A percentile compares a stretch with the other conserved stretches of the same genome.
These are phyloP conservation scores for Collybia sp. DNA, from an alignment of 768 basidiomycete species.

Conservation along the genomic window DNA sequence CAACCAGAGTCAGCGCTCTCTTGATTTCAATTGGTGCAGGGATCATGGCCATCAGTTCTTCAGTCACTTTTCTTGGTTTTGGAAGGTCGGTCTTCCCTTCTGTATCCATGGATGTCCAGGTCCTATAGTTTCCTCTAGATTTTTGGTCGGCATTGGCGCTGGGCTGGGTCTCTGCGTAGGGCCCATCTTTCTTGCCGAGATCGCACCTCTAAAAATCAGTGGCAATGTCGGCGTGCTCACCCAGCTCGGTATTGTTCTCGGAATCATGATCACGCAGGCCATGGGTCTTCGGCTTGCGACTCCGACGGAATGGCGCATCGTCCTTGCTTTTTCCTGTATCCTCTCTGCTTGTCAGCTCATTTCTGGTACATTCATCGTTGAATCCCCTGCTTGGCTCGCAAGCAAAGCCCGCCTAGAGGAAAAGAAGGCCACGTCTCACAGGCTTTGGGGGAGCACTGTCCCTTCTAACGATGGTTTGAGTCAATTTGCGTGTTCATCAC, in stretches of 20 bases:
- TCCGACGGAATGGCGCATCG: conserved; percentile 66
- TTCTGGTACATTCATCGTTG: conserved; percentile 48
- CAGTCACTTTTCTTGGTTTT: conserved; percentile 48
- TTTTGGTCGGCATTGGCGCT: conserved; percentile 65
- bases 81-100: conserved; percentile 50
- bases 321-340: conserved; percentile 56
- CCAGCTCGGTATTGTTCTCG: conserved; percentile 79
- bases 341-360: conserved; percentile 57
- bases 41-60: conserved; percentile 62
- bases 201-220: conserved; percentile 72
- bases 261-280: conserved; percentile 82
- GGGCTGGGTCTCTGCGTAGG: conserved; percentile 75
- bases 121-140: conserved; percentile 27
- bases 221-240: conserved; percentile 81
- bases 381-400: conserved; percentile 69
- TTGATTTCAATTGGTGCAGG: conserved; percentile 54
- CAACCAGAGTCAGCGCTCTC: conserved; percentile 53
- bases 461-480: neutral
- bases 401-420: conserved; percentile 45
- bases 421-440: conserved; percentile 38
- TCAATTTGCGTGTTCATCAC: neutral
- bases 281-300: conserved; percentile 70
- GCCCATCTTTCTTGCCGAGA: conserved; percentile 82
- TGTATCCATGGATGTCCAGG: neutral
- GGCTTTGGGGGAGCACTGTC: conserved; percentile 49